Evolutionary conservation across 202 grass and related monocot genomes (phyloP), one percentile per base, ranked within the genome.

Genomic region (Schoenoplectus tabernaemontani): DNA sequence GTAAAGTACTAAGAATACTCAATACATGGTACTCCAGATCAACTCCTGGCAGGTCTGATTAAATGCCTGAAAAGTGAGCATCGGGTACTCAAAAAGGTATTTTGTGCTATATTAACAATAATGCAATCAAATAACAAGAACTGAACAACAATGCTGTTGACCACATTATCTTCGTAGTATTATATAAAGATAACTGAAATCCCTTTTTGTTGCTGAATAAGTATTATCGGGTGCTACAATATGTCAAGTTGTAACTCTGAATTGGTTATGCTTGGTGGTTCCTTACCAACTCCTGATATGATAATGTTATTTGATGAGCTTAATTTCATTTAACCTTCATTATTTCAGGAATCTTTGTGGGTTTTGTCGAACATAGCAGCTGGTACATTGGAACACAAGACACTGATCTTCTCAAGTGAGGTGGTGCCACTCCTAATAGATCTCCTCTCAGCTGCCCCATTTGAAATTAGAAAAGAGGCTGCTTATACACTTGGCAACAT

Each of bases 51-150:
- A 81, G 86, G 96, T 85, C 88, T 98, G 61, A 86, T 91, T 76
- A 98, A 95, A 77, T 98, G 91, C 83, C 83, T 95, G 76, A 98
- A 95, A 77, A 93, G 90, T 71, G 90, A 98, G 53, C 91, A 85
- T 75, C 89, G 86, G 82, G 91, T 98, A 54, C 88, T 98, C 50
- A 98, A 91, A 87, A 98, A 98, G 91, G 90, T 98, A 80, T 15
- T 54, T 13, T 23, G 17, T 51, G 50, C 6, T 72, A 9, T 32
- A 72, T 72, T 75, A 32, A 75, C 70, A 75, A 15, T 28, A 46
- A 46, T 46, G 13, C 47, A 36, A 75, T 51, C 32, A n/a, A 17
- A 50, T 74, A 74, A 34, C 24, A 53, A 74, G 47, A 47, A 72
- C 5, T 70, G 39, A 24, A 28, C 20, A 70, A 26, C 63, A 39